These are phyloP conservation scores for Hypoxylon sp. DNA, from an alignment of 2,329 filamentous ascomycete species.

Conservation along the genomic window DNA sequence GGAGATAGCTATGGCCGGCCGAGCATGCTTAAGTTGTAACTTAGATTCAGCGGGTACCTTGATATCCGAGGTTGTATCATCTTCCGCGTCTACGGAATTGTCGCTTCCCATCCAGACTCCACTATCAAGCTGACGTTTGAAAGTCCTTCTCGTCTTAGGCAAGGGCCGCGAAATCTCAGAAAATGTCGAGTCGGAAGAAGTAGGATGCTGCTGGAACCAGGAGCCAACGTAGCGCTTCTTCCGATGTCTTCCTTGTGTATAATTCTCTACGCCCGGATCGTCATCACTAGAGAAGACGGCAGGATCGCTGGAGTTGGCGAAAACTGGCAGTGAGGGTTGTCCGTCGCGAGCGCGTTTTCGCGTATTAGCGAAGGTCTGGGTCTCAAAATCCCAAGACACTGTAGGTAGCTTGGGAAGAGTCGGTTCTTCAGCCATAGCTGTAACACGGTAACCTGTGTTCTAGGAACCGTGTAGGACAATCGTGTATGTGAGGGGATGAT, in stretches of 20 bases:
- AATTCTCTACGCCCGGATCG: constrained; percentile 76
- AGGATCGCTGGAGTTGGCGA: constrained; percentile 77
- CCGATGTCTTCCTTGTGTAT: constrained; percentile 67
- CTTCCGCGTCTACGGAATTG: constrained; percentile 62
- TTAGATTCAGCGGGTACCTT: constrained; percentile 55
- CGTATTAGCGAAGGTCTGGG: constrained; percentile 53
- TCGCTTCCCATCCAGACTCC: constrained; percentile 79
- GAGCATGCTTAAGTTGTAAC: constrained; percentile 56
- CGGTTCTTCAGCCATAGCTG: constrained; percentile 57
- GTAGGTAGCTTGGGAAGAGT: constrained; percentile 55
- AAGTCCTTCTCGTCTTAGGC: constrained; percentile 64
- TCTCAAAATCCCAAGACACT: constrained; percentile 53
- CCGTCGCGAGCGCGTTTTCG: constrained; percentile 59
- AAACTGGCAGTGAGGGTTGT: constrained; percentile 53
- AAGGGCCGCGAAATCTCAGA: constrained; percentile 57
- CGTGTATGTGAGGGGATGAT: not conserved
- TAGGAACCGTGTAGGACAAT: not conserved
- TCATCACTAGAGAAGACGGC: constrained; percentile 81
- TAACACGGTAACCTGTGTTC: not conserved
- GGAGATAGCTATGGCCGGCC: constrained; percentile 52
- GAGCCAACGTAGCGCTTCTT: constrained; percentile 76
- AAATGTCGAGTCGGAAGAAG: constrained; percentile 65
- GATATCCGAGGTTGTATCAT: constrained; percentile 58
- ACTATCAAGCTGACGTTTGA: constrained; percentile 75
- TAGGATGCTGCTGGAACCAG: constrained; percentile 75